Conservation (phyloP, 148 eudicot genomes). For the Fagopyrum homotropicum region DNA sequence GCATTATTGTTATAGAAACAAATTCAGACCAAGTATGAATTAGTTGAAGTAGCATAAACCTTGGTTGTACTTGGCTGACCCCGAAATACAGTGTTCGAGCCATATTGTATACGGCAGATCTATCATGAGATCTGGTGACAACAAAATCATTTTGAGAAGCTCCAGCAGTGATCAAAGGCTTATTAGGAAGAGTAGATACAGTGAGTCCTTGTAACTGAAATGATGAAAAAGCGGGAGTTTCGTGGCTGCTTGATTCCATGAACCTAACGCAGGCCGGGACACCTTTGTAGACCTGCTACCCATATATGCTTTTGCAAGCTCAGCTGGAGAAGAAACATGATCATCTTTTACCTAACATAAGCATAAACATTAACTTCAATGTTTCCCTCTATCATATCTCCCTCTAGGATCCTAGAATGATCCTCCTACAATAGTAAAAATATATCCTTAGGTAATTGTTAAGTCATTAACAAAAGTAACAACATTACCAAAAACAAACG, state of each 20-base stretch:
- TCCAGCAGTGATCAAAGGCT: conserved; percentile 24
- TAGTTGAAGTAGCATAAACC: conserved; percentile 20
- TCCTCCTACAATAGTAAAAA: no score
- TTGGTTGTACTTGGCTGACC: conserved; percentile 32
- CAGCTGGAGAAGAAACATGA: conserved; percentile 75
- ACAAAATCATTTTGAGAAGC: conserved; percentile 45
- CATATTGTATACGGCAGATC: conserved; percentile 81
- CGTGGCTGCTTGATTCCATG: conserved; percentile 35
- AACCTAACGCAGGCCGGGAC: conserved; percentile 43
- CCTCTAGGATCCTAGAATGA: no score
- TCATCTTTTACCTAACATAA: conserved; percentile 52
- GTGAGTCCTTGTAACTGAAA: conserved; percentile 30
- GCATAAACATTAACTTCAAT: not conserved
- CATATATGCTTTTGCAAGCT: conserved; percentile 98
- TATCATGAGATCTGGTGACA: conserved; percentile 75
- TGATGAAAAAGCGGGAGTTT: conserved; percentile 23
- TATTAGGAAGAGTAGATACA: conserved; percentile 25
- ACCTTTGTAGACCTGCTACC: conserved; percentile 48
- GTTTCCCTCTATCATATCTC: no score
- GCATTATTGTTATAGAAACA: no score
- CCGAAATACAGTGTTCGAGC: conserved; percentile 84
- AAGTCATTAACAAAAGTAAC: no score
- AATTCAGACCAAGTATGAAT: no score
- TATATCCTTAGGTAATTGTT: no score
- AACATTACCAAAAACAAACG: no score